These are phyloP conservation scores for Termitomyces sp. DNA, from an alignment of 768 basidiomycete species.

Conservation along the genomic window DNA sequence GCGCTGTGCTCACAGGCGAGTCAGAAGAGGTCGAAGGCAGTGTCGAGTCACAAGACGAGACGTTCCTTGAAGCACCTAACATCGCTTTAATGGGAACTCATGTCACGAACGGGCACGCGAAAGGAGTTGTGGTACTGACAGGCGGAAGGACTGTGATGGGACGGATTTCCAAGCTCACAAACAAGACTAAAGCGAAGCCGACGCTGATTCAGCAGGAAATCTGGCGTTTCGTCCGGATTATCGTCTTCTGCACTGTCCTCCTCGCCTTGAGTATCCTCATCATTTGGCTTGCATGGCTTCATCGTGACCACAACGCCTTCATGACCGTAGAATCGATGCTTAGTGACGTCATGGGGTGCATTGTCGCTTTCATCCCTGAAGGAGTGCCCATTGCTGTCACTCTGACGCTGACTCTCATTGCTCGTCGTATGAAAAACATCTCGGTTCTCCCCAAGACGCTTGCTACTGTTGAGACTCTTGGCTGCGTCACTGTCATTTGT, in stretches of 20 bases:
- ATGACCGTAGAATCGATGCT: constrained; percentile 47
- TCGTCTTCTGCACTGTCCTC: constrained; percentile 33
- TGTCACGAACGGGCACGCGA: constrained; percentile 34
- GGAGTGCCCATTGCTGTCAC: constrained; percentile 51
- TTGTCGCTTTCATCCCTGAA: constrained; percentile 41
- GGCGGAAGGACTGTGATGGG: constrained; percentile 44
- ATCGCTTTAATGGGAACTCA: constrained; percentile 42
- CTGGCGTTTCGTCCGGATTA: constrained; percentile 48
- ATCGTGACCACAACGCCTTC: constrained; percentile 30
- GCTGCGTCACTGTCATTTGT: constrained; percentile 45
- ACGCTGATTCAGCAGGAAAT: constrained; percentile 43
- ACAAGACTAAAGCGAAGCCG: constrained; percentile 38
- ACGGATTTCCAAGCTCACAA: constrained; percentile 49
- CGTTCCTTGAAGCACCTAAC: constrained; percentile 40
- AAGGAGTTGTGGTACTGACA: constrained; percentile 35
- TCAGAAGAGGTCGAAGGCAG: constrained; percentile 40
- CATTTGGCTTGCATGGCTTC: constrained; percentile 36
- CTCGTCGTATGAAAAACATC: constrained; percentile 13
- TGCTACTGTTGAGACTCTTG: constrained; percentile 62
- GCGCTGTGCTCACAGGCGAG: constrained; percentile 48
- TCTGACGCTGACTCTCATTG: constrained; percentile 30
- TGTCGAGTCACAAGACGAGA: constrained; percentile 38
- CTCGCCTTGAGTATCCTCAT: constrained; percentile 41
- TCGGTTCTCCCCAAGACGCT: constrained; percentile 34
- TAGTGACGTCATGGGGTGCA: constrained; percentile 46